Evolutionary conservation across 2,329 filamentous ascomycete genomes (phyloP).

Genomic region (Hypoxylon sp.): DNA sequence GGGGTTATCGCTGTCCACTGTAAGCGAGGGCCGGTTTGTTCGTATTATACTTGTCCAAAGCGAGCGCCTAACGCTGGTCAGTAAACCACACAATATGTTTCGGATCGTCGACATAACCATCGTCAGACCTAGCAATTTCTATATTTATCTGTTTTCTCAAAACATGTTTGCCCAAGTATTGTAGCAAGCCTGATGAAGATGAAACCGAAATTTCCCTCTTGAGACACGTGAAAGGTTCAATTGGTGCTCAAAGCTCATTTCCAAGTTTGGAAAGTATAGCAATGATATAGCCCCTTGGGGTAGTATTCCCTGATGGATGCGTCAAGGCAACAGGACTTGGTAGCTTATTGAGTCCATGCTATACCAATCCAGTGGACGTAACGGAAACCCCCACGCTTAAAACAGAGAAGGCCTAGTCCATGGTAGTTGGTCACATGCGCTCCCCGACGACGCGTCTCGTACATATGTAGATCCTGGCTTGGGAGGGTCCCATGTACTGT

Average conservation of each 20-base stretch:
- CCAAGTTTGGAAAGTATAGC: constrained; percentile 45
- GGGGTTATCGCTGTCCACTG: constrained; percentile 1
- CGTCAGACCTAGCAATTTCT: constrained; percentile 8
- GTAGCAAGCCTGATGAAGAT: constrained; percentile 25
- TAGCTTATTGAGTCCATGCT: constrained; percentile 23
- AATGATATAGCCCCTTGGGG: constrained; percentile 25
- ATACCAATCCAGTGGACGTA: constrained; percentile 36
- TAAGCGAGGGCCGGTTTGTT: not conserved
- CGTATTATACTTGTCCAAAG: constrained; percentile 12
- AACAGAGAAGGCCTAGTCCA: constrained; percentile 23
- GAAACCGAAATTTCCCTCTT: constrained; percentile 23
- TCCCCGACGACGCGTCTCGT: constrained; percentile 41
- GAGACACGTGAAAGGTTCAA: constrained; percentile 28
- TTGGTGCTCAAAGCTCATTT: constrained; percentile 41
- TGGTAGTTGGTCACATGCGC: constrained; percentile 42
- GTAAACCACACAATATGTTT: constrained; percentile 32
- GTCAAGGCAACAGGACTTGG: constrained; percentile 13
- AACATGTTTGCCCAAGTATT: constrained; percentile 4
- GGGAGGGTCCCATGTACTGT: constrained; percentile 29
- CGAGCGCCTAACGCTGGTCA: constrained; percentile 10
- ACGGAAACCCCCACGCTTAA: constrained; percentile 43
- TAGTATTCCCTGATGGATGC: constrained; percentile 34
- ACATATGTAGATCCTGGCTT: constrained; percentile 34
- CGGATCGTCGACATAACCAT: constrained; percentile 6
- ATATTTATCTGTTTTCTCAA: constrained; percentile 31